A percentile compares a stretch with the other conserved stretches of the same genome.
Conservation (phyloP, 2,329 filamentous ascomycete genomes). For the Lomentospora prolificans region DNA sequence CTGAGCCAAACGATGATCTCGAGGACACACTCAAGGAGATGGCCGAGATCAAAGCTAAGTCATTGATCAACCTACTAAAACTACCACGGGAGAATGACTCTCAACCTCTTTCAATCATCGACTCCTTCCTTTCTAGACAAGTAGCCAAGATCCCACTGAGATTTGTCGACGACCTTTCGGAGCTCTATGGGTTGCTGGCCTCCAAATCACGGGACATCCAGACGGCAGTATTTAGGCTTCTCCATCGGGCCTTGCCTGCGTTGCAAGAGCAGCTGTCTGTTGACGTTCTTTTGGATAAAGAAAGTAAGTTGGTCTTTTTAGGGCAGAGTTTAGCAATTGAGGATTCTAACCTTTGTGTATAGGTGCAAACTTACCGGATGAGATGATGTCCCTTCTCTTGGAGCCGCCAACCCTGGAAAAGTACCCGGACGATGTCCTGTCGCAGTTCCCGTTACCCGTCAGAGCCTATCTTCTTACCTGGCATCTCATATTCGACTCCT, state of each 20-base stretch:
- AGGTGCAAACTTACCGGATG: conserved; percentile 67
- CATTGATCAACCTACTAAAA: conserved; percentile 55
- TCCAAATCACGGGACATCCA: conserved; percentile 68
- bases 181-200: conserved; percentile 67
- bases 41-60: conserved; percentile 42
- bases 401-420: conserved; percentile 64
- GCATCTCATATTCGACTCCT: conserved; percentile 83
- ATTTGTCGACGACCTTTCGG: conserved; percentile 51
- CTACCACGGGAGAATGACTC: conserved; percentile 34
- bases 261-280: conserved; percentile 75
- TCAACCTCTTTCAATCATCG: conserved; percentile 65
- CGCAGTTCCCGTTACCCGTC: conserved; percentile 58
- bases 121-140: conserved; percentile 62
- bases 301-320: conserved; percentile 24
- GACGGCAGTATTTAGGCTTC: conserved; percentile 66
- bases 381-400: conserved; percentile 73
- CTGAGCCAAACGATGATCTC: conserved; percentile 78
- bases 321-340: too few species aligned
- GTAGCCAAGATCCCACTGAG: conserved; percentile 54
- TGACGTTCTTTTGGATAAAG: conserved; percentile 63
- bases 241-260: conserved; percentile 70
- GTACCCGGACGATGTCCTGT: conserved; percentile 55
- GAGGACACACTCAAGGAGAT: conserved; percentile 60
- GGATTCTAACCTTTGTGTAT: conserved; percentile 8
- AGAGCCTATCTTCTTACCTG: conserved; percentile 81